These are phyloP conservation scores for Hericium coralloides DNA, from an alignment of 768 basidiomycete species.

Conservation along the genomic window DNA sequence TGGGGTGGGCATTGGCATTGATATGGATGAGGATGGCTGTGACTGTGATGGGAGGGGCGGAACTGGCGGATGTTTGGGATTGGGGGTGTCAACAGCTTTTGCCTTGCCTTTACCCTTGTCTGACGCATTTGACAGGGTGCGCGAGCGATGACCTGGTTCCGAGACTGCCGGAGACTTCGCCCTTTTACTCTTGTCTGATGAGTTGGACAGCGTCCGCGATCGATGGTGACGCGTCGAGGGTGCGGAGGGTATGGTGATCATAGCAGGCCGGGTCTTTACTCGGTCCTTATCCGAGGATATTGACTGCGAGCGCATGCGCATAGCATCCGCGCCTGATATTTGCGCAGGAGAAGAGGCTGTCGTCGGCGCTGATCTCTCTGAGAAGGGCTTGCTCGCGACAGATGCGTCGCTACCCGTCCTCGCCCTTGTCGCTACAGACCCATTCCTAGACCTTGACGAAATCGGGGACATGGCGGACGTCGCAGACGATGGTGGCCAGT, in stretches of 20 bases:
- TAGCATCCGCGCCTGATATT: neutral
- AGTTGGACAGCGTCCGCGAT: conserved; percentile 2
- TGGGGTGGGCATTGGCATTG: neutral
- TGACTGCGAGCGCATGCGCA: neutral
- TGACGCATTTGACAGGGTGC: neutral
- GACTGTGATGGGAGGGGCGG: neutral
- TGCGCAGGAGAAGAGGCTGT: neutral
- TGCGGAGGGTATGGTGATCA: neutral
- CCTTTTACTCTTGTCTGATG: neutral
- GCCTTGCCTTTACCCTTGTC: neutral
- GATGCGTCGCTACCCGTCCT: neutral
- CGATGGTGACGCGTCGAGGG: neutral
- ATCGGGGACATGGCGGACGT: neutral
- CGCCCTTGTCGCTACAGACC: neutral
- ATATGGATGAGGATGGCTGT: neutral
- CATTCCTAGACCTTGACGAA: neutral
- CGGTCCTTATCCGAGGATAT: neutral
- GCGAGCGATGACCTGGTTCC: neutral
- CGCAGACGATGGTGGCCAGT: neutral
- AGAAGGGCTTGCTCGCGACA: neutral
- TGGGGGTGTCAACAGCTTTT: neutral
- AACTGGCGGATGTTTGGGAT: neutral
- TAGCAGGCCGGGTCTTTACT: neutral
- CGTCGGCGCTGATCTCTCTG: neutral
- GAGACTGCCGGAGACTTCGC: neutral